Evolutionary conservation across 768 basidiomycete genomes (phyloP).

Genomic region (Panellus pusillus): DNA sequence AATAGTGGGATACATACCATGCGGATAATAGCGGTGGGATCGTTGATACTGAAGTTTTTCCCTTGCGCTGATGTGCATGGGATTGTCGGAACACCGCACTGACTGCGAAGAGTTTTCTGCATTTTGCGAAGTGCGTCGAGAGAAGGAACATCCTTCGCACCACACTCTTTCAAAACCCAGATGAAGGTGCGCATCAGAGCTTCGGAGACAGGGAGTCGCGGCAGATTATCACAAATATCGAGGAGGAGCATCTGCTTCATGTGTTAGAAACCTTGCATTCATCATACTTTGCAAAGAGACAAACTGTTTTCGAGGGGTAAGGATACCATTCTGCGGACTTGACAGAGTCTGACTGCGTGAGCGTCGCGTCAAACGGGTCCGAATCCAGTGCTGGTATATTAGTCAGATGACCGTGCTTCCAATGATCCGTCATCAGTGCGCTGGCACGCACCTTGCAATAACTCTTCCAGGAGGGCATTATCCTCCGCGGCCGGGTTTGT

Average conservation of each 20-base stretch:
- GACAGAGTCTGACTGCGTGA: not conserved
- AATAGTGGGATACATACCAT: slow-evolving; percentile 4
- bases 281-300: not conserved
- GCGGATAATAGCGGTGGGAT: slow-evolving; percentile 12
- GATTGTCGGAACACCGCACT: slow-evolving; percentile 6
- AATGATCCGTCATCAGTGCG: not conserved
- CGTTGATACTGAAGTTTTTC: slow-evolving; percentile 24
- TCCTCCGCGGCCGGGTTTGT: not conserved
- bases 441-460: not conserved
- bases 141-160: slow-evolving; percentile 23
- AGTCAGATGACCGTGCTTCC: not conserved
- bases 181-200: slow-evolving; percentile 18
- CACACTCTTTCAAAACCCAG: slow-evolving; percentile 22
- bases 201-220: slow-evolving; percentile 21
- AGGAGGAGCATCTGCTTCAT: slow-evolving; percentile 22
- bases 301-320: slow-evolving; percentile 5
- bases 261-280: not conserved
- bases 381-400: slow-evolving; percentile 1
- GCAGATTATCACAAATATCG: slow-evolving; percentile 24
- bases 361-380: not conserved
- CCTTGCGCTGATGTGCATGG: slow-evolving; percentile 9
- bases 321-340: slow-evolving; percentile 4
- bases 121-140: slow-evolving; percentile 14
- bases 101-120: not conserved
- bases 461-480: not conserved